phyloP scores from a whole-genome alignment of 2,329 filamentous ascomycete species.

The Colletotrichum endophyticum region DNA sequence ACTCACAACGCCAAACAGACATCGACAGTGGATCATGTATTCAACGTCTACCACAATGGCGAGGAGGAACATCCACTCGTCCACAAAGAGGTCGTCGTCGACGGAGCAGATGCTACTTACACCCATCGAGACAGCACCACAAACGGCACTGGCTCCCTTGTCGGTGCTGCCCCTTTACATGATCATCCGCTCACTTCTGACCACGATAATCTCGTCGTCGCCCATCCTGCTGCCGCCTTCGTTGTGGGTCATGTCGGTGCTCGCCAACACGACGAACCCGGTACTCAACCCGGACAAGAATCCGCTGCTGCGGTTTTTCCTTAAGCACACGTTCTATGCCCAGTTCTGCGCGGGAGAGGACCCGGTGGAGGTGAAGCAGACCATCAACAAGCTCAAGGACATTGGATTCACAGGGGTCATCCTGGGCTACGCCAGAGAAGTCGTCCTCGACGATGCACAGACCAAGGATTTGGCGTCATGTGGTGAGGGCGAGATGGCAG shows the following conservation, averaged over 20 bases:
- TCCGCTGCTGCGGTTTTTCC: conserved; percentile 68
- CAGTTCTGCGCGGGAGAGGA: conserved; percentile 91
- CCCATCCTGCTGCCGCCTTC: conserved; percentile 72
- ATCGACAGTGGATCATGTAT: background rate
- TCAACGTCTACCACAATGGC: conserved; percentile 14
- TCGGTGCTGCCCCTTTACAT: conserved; percentile 70
- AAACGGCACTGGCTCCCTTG: conserved; percentile 47
- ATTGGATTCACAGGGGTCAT: conserved; percentile 87
- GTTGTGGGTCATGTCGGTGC: conserved; percentile 67
- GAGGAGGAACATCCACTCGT: conserved; percentile 29
- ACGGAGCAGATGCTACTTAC: conserved; percentile 19
- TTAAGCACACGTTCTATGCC: conserved; percentile 86
- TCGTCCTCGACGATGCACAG: conserved; percentile 69
- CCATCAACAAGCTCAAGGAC: conserved; percentile 68
- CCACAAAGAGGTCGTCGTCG: conserved; percentile 25
- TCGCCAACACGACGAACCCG: conserved; percentile 72
- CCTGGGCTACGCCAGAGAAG: conserved; percentile 82
- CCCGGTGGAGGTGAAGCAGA: conserved; percentile 68
- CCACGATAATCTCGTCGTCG: conserved; percentile 74
- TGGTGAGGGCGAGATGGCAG: conserved; percentile 51
- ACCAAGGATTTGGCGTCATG: conserved; percentile 46
- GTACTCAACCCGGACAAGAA: conserved; percentile 79
- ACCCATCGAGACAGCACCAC: background rate
- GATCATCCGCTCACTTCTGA: conserved; percentile 72
- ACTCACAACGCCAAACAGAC: background rate